These are phyloP conservation scores for Candolleomyces aberdarensis DNA, from an alignment of 768 basidiomycete genomes.

Conservation along the genomic window DNA sequence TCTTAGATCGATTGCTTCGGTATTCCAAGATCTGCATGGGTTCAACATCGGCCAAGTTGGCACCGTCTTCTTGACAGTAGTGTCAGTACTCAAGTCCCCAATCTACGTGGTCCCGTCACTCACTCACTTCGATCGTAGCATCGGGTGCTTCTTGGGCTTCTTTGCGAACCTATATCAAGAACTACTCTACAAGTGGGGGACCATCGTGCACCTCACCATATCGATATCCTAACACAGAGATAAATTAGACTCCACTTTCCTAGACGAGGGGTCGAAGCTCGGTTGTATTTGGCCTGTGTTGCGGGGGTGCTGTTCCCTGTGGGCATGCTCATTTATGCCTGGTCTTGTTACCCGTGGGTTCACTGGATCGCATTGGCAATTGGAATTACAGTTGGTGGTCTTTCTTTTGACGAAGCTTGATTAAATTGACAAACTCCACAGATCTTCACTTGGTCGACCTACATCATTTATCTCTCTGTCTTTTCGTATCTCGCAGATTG, in stretches of 20 bases:
- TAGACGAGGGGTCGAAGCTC: constrained; percentile 50
- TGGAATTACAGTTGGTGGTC: constrained; percentile 40
- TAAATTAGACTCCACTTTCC: constrained; percentile 29
- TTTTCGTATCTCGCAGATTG: constrained; percentile 66
- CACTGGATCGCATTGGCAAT: constrained; percentile 62
- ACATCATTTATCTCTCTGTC: constrained; percentile 54
- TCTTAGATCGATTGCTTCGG: constrained; percentile 50
- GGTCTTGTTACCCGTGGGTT: constrained; percentile 53
- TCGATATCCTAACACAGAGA: neutral
- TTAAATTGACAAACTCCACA: constrained; percentile 11
- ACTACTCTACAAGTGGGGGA: constrained; percentile 42
- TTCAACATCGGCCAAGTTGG: constrained; percentile 63
- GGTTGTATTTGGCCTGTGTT: constrained; percentile 54
- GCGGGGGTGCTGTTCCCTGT: constrained; percentile 52
- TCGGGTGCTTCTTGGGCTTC: constrained; percentile 54
- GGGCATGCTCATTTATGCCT: constrained; percentile 73
- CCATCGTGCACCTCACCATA: neutral
- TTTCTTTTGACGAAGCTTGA: neutral
- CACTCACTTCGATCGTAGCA: constrained; percentile 30
- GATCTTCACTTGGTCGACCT: constrained; percentile 50
- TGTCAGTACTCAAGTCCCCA: constrained; percentile 33
- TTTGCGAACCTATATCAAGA: constrained; percentile 46
- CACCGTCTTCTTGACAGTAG: constrained; percentile 53
- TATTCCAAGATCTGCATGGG: constrained; percentile 53
- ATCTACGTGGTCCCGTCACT: neutral